phyloP scores from a whole-genome alignment of 1,284 basidiomycete species.

The Quambalaria eucalypti region DNA sequence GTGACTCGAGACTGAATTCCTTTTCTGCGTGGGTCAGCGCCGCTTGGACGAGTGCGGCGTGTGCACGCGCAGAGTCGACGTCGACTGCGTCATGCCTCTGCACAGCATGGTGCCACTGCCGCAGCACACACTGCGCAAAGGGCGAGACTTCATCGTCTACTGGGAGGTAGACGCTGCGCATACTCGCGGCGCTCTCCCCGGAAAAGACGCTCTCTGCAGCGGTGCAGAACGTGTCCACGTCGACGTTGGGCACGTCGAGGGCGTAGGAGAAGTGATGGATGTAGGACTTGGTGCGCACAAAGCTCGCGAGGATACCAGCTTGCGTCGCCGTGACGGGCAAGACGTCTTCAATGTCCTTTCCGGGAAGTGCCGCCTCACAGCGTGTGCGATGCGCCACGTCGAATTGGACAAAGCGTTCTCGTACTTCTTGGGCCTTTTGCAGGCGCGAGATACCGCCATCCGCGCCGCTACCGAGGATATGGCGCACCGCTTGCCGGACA shows the following conservation, averaged over 20 bases:
- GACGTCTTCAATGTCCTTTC: neutral
- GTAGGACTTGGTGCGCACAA: conserved; percentile 2
- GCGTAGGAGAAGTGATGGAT: conserved; percentile 2
- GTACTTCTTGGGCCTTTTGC: neutral
- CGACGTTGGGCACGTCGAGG: neutral
- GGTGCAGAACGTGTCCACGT: conserved; percentile 1
- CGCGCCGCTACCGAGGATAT: too few species aligned
- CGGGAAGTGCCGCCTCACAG: neutral
- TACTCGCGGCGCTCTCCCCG: conserved; percentile 3
- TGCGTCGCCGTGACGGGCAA: conserved; percentile 13
- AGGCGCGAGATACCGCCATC: too few species aligned
- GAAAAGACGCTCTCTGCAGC: neutral
- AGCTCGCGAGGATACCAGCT: conserved; percentile 13
- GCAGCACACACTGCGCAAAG: conserved; percentile 12
- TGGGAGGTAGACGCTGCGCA: conserved; percentile 8
- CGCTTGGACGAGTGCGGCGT: neutral
- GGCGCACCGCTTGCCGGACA: too few species aligned
- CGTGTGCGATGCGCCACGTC: neutral
- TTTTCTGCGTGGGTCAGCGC: too few species aligned
- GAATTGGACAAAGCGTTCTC: neutral
- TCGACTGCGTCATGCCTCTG: neutral
- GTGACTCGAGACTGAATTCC: conserved; percentile 6
- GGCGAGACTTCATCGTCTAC: conserved; percentile 12
- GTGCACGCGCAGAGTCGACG: too few species aligned
- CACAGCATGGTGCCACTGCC: neutral